Percentiles rank a stretch among this genome's conserved stretches.
phyloP scores from a whole-genome alignment of 768 basidiomycete genomes.

The Suillus clintonianus region DNA sequence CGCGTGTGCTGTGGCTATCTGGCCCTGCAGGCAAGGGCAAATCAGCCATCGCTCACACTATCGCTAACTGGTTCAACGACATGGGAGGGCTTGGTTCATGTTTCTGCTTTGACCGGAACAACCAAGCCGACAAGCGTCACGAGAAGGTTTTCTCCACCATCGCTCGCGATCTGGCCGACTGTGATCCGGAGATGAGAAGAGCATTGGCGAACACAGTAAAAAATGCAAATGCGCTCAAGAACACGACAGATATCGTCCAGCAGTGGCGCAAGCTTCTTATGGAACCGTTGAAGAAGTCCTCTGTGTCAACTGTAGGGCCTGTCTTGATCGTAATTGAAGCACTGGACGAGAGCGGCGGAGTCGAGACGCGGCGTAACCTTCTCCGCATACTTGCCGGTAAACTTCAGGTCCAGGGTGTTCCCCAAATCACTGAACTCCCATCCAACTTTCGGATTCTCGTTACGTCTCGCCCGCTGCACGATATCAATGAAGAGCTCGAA shows the following conservation, averaged over 20 bases:
- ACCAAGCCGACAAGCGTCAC: slow-evolving; percentile 1
- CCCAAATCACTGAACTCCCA: slow-evolving; percentile 1
- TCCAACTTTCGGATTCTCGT: slow-evolving; percentile 9
- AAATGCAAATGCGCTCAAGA: not conserved
- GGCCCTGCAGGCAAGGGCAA: slow-evolving; percentile 28
- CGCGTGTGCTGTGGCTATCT: slow-evolving; percentile 12
- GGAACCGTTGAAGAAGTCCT: slow-evolving; percentile 6
- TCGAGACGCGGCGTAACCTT: slow-evolving; percentile 16
- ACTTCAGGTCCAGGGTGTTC: not conserved
- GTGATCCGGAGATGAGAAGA: slow-evolving; percentile 8
- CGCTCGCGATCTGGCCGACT: slow-evolving; percentile 21
- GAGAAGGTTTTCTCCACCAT: slow-evolving; percentile 31
- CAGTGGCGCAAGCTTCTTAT: slow-evolving; percentile 22
- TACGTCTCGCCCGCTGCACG: slow-evolving; percentile 9
- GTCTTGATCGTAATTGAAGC: slow-evolving; percentile 29
- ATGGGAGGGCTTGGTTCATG: slow-evolving; percentile 17
- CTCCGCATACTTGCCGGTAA: slow-evolving; percentile 16
- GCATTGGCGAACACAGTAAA: not conserved
- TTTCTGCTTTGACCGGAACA: slow-evolving; percentile 16
- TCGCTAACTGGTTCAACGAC: slow-evolving; percentile 9
- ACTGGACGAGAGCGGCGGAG: slow-evolving; percentile 15
- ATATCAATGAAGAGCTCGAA: not conserved
- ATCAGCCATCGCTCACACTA: slow-evolving; percentile 26
- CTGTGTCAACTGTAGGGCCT: slow-evolving; percentile 11
- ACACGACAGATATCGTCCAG: not conserved